These are phyloP conservation scores for Capronia americana DNA, from an alignment of 2,329 filamentous ascomycete genomes.

Conservation along the genomic window DNA sequence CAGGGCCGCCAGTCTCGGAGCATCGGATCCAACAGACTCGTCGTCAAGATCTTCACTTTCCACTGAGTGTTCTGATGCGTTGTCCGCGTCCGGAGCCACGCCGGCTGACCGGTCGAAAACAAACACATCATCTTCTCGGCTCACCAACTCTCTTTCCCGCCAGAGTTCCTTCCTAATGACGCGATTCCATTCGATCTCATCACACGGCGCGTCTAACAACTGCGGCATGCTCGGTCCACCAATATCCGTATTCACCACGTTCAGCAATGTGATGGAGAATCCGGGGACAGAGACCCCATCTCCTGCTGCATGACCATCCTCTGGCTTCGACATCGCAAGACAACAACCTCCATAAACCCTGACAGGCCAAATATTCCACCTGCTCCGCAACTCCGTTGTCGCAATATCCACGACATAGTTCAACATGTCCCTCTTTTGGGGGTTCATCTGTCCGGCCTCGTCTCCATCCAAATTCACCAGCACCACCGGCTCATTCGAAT, in stretches of 20 bases:
- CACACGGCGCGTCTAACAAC: constrained; percentile 35
- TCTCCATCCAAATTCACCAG: constrained; percentile 28
- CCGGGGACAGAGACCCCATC: not conserved
- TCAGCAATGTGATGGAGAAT: constrained; percentile 36
- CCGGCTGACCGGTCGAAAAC: not conserved
- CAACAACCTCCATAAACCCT: constrained; percentile 33
- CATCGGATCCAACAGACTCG: constrained; percentile 22
- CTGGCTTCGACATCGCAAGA: not conserved
- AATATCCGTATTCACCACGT: constrained; percentile 41
- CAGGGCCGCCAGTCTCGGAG: not conserved
- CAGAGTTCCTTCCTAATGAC: constrained; percentile 33
- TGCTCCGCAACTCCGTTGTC: constrained; percentile 27
- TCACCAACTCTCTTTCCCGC: constrained; percentile 33
- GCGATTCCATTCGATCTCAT: constrained; percentile 31
- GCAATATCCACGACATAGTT: constrained; percentile 19
- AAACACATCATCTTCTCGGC: constrained; percentile 20
- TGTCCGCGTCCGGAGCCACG: constrained; percentile 8
- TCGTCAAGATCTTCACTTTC: constrained; percentile 18
- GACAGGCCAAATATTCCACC: constrained; percentile 36
- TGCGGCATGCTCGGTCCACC: constrained; percentile 40
- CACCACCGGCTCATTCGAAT: constrained; percentile 40
- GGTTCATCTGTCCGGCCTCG: no score
- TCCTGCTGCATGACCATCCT: not conserved
- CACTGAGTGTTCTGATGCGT: constrained; percentile 29
- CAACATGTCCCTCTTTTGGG: not conserved